These are phyloP conservation scores for Luvunga scandens DNA, from an alignment of 345 rosid species.

Conservation along the genomic window DNA sequence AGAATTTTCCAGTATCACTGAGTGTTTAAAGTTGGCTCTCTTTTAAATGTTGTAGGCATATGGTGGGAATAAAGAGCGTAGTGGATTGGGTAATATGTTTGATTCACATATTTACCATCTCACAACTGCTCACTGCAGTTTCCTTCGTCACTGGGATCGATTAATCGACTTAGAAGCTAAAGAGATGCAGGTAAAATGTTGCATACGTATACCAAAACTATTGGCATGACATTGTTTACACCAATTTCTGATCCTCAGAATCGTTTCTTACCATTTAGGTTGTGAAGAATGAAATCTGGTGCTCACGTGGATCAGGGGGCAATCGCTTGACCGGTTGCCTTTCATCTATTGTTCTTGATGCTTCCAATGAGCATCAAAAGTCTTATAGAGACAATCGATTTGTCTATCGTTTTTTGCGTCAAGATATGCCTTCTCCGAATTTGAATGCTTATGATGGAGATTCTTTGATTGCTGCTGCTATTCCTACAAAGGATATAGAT, in stretches of 20 bases:
- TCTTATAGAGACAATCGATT: constrained; percentile 55
- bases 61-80: constrained; percentile 76
- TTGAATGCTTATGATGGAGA: constrained; percentile 35
- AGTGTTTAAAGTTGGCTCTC: background rate
- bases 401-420: constrained; percentile 70
- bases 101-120: constrained; percentile 66
- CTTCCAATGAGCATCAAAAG: constrained; percentile 38
- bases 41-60: constrained; percentile 58
- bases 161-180: constrained; percentile 89
- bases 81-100: constrained; percentile 83
- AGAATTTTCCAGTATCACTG: background rate
- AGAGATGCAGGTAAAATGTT: constrained; percentile 64
- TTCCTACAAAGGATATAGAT: constrained; percentile 46
- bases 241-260: background rate
- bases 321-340: constrained; percentile 46
- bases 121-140: constrained; percentile 53
- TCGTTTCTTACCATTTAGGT: constrained; percentile 42
- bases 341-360: constrained; percentile 77
- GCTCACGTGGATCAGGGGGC: constrained; percentile 40
- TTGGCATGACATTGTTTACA: constrained; percentile 4
- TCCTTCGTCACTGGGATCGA: constrained; percentile 77
- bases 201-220: background rate
- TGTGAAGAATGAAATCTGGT: constrained; percentile 54
- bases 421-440: constrained; percentile 29
- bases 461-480: constrained; percentile 23